Conservation (phyloP, 2,329 filamentous ascomycete species). For the Clonostachys byssicola region DNA sequence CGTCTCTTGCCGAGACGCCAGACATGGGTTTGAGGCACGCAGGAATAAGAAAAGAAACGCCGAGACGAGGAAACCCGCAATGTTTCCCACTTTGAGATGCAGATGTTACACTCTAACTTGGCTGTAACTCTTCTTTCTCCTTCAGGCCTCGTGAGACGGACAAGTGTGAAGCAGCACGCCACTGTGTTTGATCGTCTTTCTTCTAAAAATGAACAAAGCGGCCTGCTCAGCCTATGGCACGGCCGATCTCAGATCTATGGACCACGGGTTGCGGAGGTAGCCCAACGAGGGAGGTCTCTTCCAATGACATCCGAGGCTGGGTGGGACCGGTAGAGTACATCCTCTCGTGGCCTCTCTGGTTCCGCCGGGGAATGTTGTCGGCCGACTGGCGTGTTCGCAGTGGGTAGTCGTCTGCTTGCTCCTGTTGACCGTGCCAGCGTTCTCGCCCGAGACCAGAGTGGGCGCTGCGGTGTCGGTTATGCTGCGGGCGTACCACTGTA, state of each 20-base stretch:
- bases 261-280: constrained; percentile 44
- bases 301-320: constrained; percentile 37
- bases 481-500: neutral
- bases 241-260: constrained; percentile 43
- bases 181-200: no score
- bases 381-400: constrained; percentile 21
- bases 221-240: constrained; percentile 44
- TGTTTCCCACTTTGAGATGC: no score
- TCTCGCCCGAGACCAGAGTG: constrained; percentile 18
- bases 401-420: constrained; percentile 18
- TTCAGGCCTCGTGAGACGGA: no score
- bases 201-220: no score
- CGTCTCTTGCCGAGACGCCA: no score
- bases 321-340: constrained; percentile 35
- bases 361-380: constrained; percentile 15
- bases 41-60: no score
- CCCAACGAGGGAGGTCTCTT: constrained; percentile 33
- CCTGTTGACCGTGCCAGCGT: constrained; percentile 28
- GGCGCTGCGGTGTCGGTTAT: constrained; percentile 1
- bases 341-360: constrained; percentile 1
- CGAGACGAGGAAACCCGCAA: no score
- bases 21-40: no score
- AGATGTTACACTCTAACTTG: no score
- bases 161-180: no score
- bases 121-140: no score